A percentile compares a stretch with the other conserved stretches of the same genome.
Conservation (phyloP, 441 rosid species). For the Macaranga tanarius region DNA sequence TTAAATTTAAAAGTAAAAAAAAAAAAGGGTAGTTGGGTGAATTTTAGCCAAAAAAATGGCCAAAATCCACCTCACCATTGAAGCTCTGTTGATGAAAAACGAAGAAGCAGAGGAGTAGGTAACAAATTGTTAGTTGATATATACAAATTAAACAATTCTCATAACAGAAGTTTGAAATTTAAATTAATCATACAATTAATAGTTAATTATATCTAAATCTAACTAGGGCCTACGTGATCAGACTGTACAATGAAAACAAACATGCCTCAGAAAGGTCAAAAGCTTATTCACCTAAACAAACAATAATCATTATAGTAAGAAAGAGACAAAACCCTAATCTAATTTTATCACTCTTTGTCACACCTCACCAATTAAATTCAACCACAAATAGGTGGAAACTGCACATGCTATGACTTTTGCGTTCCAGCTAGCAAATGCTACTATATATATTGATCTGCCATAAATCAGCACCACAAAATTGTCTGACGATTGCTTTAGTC, state of each 20-base stretch:
- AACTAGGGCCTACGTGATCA: slow-evolving; percentile 26
- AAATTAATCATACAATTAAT: slow-evolving; percentile 23
- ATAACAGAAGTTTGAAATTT: slow-evolving; percentile 21
- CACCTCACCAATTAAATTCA: slow-evolving; percentile 22
- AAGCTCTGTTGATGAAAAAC: too few relatives aligned
- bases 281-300: slow-evolving; percentile 32
- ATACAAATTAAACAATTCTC: neutral
- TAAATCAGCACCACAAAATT: slow-evolving; percentile 9
- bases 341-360: slow-evolving; percentile 17
- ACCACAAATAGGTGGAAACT: slow-evolving; percentile 22
- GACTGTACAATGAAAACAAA: slow-evolving; percentile 13
- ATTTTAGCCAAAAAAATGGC: too few relatives aligned
- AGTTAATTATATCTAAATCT: neutral
- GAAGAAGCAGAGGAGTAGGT: too few relatives aligned
- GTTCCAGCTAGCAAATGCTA: slow-evolving; percentile 29
- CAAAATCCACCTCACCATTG: too few relatives aligned
- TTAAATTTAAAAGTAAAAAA: too few relatives aligned
- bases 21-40: too few relatives aligned
- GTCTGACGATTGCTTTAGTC: neutral
- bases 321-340: slow-evolving; percentile 29
- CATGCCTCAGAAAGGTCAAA: slow-evolving; percentile 17
- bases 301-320: slow-evolving; percentile 7
- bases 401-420: slow-evolving; percentile 25
- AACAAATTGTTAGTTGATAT: too few relatives aligned
- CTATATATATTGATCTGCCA: neutral